phyloP scores from a whole-genome alignment of 768 basidiomycete species.

The Psilocybe cubensis region DNA sequence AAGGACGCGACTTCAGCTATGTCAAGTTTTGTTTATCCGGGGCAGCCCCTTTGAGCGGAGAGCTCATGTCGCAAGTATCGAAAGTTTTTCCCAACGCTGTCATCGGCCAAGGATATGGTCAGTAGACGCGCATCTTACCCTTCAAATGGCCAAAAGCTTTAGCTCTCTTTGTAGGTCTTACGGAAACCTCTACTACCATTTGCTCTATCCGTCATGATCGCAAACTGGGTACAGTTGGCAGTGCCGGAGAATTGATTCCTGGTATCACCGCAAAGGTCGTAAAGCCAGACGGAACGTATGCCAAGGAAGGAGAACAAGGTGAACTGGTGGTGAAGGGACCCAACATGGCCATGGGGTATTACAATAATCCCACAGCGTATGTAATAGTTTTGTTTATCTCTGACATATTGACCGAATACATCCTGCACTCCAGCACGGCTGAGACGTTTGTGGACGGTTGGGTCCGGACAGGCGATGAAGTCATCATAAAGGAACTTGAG shows the following conservation, averaged over 20 bases:
- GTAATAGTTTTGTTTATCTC: conserved; percentile 18
- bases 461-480: conserved; percentile 76
- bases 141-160: not conserved
- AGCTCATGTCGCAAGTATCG: conserved; percentile 49
- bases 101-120: conserved; percentile 72
- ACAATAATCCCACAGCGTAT: conserved; percentile 62
- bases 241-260: conserved; percentile 60
- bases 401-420: not conserved
- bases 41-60: conserved; percentile 66
- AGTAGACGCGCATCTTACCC: conserved; percentile 1
- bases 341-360: conserved; percentile 61
- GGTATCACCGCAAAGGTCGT: conserved; percentile 60
- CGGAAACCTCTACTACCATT: conserved; percentile 63
- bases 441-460: conserved; percentile 68
- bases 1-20: conserved; percentile 51
- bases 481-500: conserved; percentile 64
- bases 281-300: conserved; percentile 59
- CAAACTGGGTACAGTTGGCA: conserved; percentile 53
- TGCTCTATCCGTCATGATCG: conserved; percentile 46
- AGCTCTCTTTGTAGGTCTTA: conserved; percentile 50
- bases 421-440: conserved; percentile 45
- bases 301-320: conserved; percentile 60
- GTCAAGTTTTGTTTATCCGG: conserved; percentile 60
- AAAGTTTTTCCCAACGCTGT: conserved; percentile 57
- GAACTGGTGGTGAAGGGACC: conserved; percentile 66